These are phyloP conservation scores for Fraxinus excelsior DNA, from an alignment of 257 asterid species.

Conservation along the genomic window DNA sequence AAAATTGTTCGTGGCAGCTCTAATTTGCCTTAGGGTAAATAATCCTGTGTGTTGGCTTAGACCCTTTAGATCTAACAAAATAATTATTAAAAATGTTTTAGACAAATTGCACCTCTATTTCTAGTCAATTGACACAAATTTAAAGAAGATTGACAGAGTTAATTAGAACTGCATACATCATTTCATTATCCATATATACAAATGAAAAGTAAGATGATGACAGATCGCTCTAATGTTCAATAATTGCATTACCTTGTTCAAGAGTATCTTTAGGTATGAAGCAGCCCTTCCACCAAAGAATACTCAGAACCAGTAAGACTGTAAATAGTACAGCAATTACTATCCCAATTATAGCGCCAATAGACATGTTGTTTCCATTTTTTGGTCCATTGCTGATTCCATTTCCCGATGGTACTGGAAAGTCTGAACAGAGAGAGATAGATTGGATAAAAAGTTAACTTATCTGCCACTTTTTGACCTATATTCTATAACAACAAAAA, in stretches of 20 bases:
- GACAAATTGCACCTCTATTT: too few species aligned
- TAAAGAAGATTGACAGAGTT: not conserved
- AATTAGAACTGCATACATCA: not conserved
- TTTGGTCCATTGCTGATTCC: too few species aligned
- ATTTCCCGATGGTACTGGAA: slow-evolving; percentile 40
- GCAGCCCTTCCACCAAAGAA: slow-evolving; percentile 71
- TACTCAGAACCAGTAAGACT: slow-evolving; percentile 31
- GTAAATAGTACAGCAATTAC: slow-evolving; percentile 40
- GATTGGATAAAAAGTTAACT: not conserved
- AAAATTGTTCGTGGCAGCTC: slow-evolving; percentile 60
- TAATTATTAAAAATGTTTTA: not conserved
- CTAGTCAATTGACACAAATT: not conserved
- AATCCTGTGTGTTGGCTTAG: slow-evolving; percentile 47
- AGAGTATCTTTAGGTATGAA: slow-evolving; percentile 26
- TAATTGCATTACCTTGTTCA: slow-evolving; percentile 38
- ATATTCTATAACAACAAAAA: too few species aligned
- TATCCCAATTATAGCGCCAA: slow-evolving; percentile 53
- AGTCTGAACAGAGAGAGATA: slow-evolving; percentile 27
- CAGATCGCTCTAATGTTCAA: too few species aligned
- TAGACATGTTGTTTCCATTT: slow-evolving; percentile 19
- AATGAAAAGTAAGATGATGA: not conserved
- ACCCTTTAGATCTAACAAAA: slow-evolving; percentile 45
- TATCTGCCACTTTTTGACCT: too few species aligned
- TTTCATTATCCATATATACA: not conserved
- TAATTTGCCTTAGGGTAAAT: slow-evolving; percentile 49